Percentiles rank a stretch among this genome's conserved stretches.
phyloP scores from a whole-genome alignment of 495 filamentous ascomycete species.

The Penicillium daleae region DNA sequence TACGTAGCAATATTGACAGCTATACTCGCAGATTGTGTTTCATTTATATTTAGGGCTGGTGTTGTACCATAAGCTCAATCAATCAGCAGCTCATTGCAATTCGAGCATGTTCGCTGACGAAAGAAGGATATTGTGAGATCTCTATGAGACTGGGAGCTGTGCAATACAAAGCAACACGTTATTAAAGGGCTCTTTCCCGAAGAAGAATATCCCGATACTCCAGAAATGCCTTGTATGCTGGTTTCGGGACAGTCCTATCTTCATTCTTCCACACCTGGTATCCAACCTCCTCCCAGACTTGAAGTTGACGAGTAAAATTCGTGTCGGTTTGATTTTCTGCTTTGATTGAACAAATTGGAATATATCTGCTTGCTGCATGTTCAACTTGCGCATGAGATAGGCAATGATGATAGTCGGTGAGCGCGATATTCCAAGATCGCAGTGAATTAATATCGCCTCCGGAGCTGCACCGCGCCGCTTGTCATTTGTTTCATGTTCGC shows the following conservation, averaged over 20 bases:
- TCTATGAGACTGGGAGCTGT: no score
- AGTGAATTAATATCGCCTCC: slow-evolving; percentile 39
- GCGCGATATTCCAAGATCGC: slow-evolving; percentile 41
- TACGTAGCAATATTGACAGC: no score
- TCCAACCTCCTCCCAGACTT: slow-evolving; percentile 34
- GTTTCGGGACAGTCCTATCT: slow-evolving; percentile 33
- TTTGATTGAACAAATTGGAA: slow-evolving; percentile 28
- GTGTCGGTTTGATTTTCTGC: slow-evolving; percentile 27
- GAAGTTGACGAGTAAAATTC: slow-evolving; percentile 37
- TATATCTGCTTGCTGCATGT: slow-evolving; percentile 14
- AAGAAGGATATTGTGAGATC: no score
- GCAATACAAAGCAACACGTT: no score
- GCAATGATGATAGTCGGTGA: slow-evolving; percentile 39
- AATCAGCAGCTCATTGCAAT: no score
- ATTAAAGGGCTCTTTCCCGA: slow-evolving; percentile 11
- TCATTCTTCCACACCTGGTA: slow-evolving; percentile 42
- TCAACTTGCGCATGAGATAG: slow-evolving; percentile 23
- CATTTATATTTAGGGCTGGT: no score
- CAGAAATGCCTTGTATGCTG: slow-evolving; percentile 33
- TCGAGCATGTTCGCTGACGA: no score
- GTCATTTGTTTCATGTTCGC: slow-evolving; percentile 19
- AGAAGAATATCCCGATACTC: slow-evolving; percentile 19
- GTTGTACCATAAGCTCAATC: no score
- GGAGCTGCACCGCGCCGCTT: slow-evolving; percentile 15
- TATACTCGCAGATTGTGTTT: no score